Evolutionary conservation across 2,329 filamentous ascomycete species (phyloP), one percentile per base, ranked within the genome.

Genomic region (Fusarium brachygibbosum): DNA sequence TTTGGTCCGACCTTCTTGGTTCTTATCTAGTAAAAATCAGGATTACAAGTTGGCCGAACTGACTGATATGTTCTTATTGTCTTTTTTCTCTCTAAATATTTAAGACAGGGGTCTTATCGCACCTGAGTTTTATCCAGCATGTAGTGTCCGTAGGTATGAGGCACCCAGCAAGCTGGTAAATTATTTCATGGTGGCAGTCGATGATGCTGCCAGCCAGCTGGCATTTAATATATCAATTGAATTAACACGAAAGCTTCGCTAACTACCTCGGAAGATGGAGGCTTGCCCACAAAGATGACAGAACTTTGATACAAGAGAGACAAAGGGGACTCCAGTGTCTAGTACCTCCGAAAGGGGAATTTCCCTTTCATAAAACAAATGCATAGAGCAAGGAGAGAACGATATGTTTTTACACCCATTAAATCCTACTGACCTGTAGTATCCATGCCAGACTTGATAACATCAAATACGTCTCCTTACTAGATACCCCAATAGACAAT

Each of bases 1-100:
- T 44, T 32, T 63, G 42, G 21, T 14, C 48, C 34, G 23, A 48
- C 53, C 38, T 41, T 57, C 31, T 63, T 42, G 25, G 14, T 23
- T 37, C 34, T 40, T 49, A 7, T 21, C 10, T 25, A 6, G 23
- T 25, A 3, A 17, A 17, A 34, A 49, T 11, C 11, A 21, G 17
- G 19, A 25, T 13, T 17, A 16, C 7, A 34, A n/a, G 11, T 21
- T 10, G 16, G 23, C 8, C 8, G 28, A 21, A 31, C 12, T 16
- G 16, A 14, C 19, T 34, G 32, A 28, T 50, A 8, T 42, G 19
- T 17, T 19, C 13, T 4, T 14, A 23, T 21, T 25, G 21, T 11
- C 21, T 13, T n/a, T 35, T 17, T 29, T 10, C 5, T 19, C 41
- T 11, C 10, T 9, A 19, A 29, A 13, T 11, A n/a, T 17, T 8